Conservation (phyloP, 495 filamentous ascomycete species). For the Antarctomyces pellizariae region DNA sequence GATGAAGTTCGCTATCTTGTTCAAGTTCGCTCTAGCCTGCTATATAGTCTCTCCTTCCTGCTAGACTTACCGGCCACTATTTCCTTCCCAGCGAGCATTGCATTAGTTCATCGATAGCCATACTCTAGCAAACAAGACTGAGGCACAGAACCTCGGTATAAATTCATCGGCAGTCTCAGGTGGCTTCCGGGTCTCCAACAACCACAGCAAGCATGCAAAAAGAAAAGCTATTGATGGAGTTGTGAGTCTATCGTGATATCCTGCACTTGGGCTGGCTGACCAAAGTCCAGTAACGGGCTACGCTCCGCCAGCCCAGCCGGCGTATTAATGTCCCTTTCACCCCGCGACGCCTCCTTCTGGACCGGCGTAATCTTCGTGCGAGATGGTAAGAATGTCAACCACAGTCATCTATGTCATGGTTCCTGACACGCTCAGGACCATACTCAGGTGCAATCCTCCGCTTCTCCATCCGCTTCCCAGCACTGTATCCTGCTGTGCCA, state of each 20-base stretch:
- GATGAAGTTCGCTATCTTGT: too few species aligned
- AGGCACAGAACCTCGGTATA: too few species aligned
- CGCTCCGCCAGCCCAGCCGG: constrained; percentile 62
- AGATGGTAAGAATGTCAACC: constrained; percentile 31
- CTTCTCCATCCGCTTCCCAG: constrained; percentile 72
- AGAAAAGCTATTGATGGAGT: constrained; percentile 56
- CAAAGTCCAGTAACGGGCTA: constrained; percentile 24
- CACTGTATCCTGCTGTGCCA: constrained; percentile 52
- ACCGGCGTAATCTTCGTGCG: constrained; percentile 77
- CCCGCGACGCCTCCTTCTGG: constrained; percentile 61
- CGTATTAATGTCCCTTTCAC: constrained; percentile 65
- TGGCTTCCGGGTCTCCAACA: too few species aligned
- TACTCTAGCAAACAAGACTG: too few species aligned
- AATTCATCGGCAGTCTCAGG: too few species aligned
- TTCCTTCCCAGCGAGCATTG: too few species aligned
- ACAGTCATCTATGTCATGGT: neutral
- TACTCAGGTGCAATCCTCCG: constrained; percentile 74
- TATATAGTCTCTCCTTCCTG: too few species aligned
- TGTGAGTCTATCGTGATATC: constrained; percentile 24
- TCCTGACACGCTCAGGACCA: constrained; percentile 33
- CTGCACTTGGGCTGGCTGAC: constrained; percentile 1
- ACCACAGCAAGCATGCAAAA: too few species aligned
- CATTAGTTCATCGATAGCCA: too few species aligned
- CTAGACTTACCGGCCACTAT: too few species aligned
- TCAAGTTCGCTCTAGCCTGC: too few species aligned